These are phyloP conservation scores for Dictyostelium brefeldianum DNA, from an alignment of 78 protist genomes.

Conservation along the genomic window DNA sequence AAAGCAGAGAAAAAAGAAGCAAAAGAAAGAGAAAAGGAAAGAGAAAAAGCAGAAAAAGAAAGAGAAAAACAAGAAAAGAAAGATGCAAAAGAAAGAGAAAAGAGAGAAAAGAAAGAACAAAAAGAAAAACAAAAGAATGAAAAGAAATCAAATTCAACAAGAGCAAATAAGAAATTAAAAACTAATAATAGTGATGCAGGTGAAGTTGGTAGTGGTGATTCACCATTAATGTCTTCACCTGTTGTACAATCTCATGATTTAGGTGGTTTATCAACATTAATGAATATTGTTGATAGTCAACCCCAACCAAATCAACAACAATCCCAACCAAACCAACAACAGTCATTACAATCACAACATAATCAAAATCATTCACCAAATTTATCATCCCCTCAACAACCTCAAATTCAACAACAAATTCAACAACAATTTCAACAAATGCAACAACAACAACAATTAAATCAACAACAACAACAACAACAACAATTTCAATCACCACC, in stretches of 20 bases:
- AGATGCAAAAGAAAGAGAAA: slow-evolving; percentile 37
- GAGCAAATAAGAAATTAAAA: slow-evolving; percentile 48
- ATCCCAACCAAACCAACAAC: background rate
- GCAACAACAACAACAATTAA: slow-evolving; percentile 24
- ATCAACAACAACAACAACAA: background rate
- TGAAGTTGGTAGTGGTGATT: slow-evolving; percentile 7
- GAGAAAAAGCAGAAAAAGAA: slow-evolving; percentile 2
- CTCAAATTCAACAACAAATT: slow-evolving; percentile 34
- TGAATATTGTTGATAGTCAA: slow-evolving; percentile 55
- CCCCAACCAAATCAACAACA: background rate
- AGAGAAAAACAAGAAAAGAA: slow-evolving; percentile 41
- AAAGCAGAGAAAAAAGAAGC: slow-evolving; percentile 22
- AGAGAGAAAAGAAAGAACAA: slow-evolving; percentile 70
- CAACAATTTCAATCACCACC: background rate
- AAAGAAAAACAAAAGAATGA: slow-evolving; percentile 46
- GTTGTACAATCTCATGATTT: slow-evolving; percentile 3
- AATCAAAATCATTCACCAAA: slow-evolving; percentile 3
- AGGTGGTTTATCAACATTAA: slow-evolving; percentile 48
- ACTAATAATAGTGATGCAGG: background rate
- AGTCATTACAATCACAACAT: slow-evolving; percentile 12
- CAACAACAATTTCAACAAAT: slow-evolving; percentile 4
- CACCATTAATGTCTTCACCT: slow-evolving; percentile 25
- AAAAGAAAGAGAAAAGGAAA: slow-evolving; percentile 33
- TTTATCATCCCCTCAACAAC: background rate
- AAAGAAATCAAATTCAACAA: background rate